phyloP scores from a whole-genome alignment of 2,329 filamentous ascomycete genomes.

The Phaeosphaeriaceae sp. region DNA sequence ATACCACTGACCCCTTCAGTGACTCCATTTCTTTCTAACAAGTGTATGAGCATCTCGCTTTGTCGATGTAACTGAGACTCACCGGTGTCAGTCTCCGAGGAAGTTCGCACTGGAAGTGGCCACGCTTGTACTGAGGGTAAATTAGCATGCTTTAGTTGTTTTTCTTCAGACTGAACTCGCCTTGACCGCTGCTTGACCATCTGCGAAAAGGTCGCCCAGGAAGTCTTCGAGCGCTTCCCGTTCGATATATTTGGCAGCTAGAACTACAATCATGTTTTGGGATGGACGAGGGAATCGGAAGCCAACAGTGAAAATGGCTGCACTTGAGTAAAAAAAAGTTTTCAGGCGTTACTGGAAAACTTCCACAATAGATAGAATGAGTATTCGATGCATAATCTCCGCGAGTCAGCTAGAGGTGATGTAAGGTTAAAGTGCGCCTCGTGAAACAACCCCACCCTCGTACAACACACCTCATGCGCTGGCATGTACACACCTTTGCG shows the following conservation, averaged over 20 bases:
- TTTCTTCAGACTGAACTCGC: neutral
- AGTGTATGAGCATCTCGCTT: neutral
- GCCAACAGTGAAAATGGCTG: neutral
- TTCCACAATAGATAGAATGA: too few species aligned
- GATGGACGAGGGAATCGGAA: neutral
- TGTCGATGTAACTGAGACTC: neutral
- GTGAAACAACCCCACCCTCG: too few species aligned
- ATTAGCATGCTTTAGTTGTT: neutral
- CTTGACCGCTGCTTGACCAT: conserved; percentile 8
- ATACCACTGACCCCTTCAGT: conserved; percentile 4
- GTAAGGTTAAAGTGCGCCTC: too few species aligned
- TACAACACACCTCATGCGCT: too few species aligned
- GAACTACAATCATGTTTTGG: conserved; percentile 8
- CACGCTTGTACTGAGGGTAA: conserved; percentile 11
- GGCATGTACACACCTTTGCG: too few species aligned
- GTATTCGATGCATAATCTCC: too few species aligned
- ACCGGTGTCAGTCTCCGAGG: conserved; percentile 12
- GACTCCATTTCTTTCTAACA: conserved; percentile 6
- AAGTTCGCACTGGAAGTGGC: conserved; percentile 15
- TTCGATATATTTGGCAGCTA: conserved; percentile 15
- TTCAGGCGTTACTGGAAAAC: too few species aligned
- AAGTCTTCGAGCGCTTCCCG: conserved; percentile 7
- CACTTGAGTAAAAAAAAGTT: too few species aligned
- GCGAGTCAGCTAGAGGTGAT: too few species aligned
- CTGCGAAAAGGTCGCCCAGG: conserved; percentile 7